Evolutionary conservation across 306 rosid genomes (phyloP), one percentile per base, ranked within the genome.

Genomic region (Trifolium repens): DNA sequence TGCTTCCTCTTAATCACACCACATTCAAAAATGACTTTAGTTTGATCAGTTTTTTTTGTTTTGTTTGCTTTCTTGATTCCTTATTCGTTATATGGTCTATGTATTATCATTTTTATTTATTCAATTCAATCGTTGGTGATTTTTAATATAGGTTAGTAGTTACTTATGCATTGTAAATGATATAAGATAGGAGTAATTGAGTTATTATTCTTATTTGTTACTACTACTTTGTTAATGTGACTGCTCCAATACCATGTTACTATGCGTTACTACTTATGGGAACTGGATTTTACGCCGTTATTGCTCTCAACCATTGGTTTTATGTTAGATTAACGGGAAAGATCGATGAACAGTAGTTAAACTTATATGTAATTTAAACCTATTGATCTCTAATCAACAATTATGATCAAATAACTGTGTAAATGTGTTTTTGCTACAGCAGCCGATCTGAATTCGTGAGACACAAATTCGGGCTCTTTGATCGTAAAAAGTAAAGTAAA

Each of bases 1-100:
- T 17, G 72, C 71, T 37, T 76, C 88, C 0, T 58, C 67, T 0
- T 57, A 71, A 49, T 58, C 14, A 11, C 15, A 58, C 55, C 17
- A 11, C 17, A 19, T 22, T 22, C 19, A 42, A 10, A 17, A 19
- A 40, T 11, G 8, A n/a, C 0, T 12, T 66, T 40, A 1, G 2
- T 17, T 63, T 35, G 8, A 3, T 24, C 7, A 10, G 14, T 4
- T 10, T 22, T 57, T 1, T 3, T 8, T 37, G 9, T 8, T n/a
- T 63, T 34, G 24, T 32, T 61, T 30, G 26, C 1, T 63, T 35
- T 34, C 11, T 15, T 7, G 26, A n/a, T 16, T 39, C 0, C 13
- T 34, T 62, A 62, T 32, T 12, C 4, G 4, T 30, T 1, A 3
- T 17, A 3, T 17, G 5, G 12, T 54, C 17, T 59, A 30, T 30